These are phyloP conservation scores for Trypanosoma melophagium DNA, from an alignment of 208 protist species.

Conservation along the genomic window DNA sequence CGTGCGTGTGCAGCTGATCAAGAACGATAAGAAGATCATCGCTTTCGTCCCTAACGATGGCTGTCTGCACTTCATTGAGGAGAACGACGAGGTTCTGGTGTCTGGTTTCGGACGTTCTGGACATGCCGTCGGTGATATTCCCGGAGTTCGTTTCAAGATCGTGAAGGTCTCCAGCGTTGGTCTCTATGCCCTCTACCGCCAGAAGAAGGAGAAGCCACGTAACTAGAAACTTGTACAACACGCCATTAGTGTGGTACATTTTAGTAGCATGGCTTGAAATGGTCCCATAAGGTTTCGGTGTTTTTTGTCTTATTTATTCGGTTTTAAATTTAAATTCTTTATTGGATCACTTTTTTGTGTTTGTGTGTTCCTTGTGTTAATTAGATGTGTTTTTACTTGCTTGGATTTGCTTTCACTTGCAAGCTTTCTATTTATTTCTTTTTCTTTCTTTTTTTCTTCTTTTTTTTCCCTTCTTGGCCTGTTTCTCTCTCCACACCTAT, in stretches of 20 bases:
- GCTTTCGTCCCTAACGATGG: conserved; percentile 99
- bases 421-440: no score
- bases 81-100: conserved; percentile 99
- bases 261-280: background rate
- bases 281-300: background rate
- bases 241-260: background rate
- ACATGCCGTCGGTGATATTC: conserved; percentile 99
- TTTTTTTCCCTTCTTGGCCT: no score
- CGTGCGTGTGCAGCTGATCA: conserved; percentile 99
- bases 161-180: conserved; percentile 98
- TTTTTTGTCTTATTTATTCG: conserved; percentile 28
- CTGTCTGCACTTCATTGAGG: conserved; percentile 99
- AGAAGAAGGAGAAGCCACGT: conserved; percentile 99
- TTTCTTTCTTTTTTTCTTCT: no score
- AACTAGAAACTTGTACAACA: conserved; percentile 64
- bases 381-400: no score
- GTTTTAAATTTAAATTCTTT: no score
- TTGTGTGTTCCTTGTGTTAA: no score
- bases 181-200: conserved; percentile 96
- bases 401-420: no score
- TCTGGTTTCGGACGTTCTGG: conserved; percentile 99
- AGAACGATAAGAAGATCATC: conserved; percentile 99
- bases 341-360: no score
- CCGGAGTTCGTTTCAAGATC: conserved; percentile 99
- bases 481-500: no score